These are phyloP conservation scores for Coemansia sp. DNA, from an alignment of 192 early-diverging fungal species.

Conservation along the genomic window DNA sequence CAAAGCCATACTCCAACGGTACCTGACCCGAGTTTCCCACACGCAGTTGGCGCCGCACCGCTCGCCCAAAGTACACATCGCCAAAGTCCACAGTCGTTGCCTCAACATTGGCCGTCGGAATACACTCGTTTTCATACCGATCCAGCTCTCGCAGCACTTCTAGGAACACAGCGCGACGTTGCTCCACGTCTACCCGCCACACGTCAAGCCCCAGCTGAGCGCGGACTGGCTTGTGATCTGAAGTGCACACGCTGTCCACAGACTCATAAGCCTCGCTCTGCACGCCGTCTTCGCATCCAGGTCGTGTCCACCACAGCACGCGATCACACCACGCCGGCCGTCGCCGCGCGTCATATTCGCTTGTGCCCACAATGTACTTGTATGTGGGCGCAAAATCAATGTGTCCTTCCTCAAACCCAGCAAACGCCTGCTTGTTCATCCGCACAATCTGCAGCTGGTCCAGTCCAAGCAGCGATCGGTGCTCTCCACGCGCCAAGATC, in stretches of 20 bases:
- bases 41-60: constrained; percentile 55
- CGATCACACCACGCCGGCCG: constrained; percentile 94
- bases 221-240: constrained; percentile 92
- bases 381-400: constrained; percentile 88
- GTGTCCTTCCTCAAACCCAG: constrained; percentile 78
- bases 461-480: constrained; percentile 65
- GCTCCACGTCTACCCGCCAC: constrained; percentile 59
- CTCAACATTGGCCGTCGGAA: constrained; percentile 64
- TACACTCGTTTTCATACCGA: constrained; percentile 76
- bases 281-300: constrained; percentile 40
- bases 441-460: constrained; percentile 83
- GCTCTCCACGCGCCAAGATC: constrained; percentile 57
- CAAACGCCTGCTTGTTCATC: constrained; percentile 67
- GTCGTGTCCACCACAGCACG: constrained; percentile 80
- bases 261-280: constrained; percentile 20
- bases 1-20: constrained; percentile 71
- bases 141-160: constrained; percentile 76
- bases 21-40: constrained; percentile 78
- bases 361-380: constrained; percentile 87
- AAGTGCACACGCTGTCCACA: constrained; percentile 14
- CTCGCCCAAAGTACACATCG: constrained; percentile 56
- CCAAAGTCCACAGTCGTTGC: constrained; percentile 71
- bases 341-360: constrained; percentile 78
- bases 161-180: constrained; percentile 57
- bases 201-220: constrained; percentile 67